Evolutionary conservation across 306 rosid genomes (phyloP).

Genomic region (Prunus davidiana): DNA sequence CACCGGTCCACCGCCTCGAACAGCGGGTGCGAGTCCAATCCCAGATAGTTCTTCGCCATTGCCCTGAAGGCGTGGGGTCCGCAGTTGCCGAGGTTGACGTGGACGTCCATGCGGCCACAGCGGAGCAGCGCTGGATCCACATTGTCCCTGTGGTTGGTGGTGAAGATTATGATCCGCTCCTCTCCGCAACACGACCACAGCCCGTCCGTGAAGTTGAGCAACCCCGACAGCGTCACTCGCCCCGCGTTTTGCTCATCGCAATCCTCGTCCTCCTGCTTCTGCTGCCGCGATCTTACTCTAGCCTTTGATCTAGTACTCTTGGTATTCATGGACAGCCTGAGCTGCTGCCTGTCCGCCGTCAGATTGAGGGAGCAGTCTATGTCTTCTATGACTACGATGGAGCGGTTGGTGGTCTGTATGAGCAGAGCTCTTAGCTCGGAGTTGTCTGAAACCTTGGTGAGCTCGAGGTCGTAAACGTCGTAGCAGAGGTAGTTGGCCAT

Average conservation of each 20-base stretch:
- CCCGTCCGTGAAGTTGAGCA: slow-evolving; percentile 78
- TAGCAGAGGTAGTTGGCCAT: slow-evolving; percentile 86
- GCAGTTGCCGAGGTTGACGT: slow-evolving; percentile 72
- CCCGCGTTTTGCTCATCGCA: slow-evolving; percentile 42
- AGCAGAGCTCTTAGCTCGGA: slow-evolving; percentile 74
- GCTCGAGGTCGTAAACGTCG: slow-evolving; percentile 79
- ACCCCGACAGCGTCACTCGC: slow-evolving; percentile 73
- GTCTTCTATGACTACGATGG: slow-evolving; percentile 80
- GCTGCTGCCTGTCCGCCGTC: slow-evolving; percentile 54
- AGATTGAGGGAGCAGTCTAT: slow-evolving; percentile 80
- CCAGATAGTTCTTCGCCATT: slow-evolving; percentile 57
- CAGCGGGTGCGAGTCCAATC: slow-evolving; percentile 48
- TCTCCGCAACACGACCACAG: slow-evolving; percentile 89
- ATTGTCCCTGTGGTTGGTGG: slow-evolving; percentile 65
- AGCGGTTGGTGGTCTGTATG: slow-evolving; percentile 80
- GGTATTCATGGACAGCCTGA: not conserved
- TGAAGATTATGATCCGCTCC: slow-evolving; percentile 75
- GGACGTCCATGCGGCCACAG: slow-evolving; percentile 89
- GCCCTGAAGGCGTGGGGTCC: slow-evolving; percentile 66
- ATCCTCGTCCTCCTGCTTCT: not conserved
- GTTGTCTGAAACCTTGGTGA: slow-evolving; percentile 77
- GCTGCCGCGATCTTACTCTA: not conserved
- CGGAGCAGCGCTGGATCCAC: slow-evolving; percentile 81
- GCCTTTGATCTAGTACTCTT: not conserved
- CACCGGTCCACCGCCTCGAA: slow-evolving; percentile 66